These are phyloP conservation scores for Heracleum sosnowskyi DNA, from an alignment of 129 eudicot genomes.

Conservation along the genomic window DNA sequence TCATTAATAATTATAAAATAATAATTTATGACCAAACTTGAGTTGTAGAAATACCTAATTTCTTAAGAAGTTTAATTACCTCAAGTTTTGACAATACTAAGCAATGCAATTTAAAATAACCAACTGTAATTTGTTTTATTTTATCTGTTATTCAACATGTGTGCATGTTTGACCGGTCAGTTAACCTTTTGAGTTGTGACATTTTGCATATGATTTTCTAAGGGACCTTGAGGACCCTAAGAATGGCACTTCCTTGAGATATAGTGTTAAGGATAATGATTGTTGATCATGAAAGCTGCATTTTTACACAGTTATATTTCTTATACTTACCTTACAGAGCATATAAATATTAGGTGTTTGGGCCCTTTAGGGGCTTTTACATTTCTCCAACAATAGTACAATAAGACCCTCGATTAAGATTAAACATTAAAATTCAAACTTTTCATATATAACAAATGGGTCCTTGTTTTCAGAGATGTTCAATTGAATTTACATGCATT, in stretches of 20 bases:
- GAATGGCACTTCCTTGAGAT: background rate
- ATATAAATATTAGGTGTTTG: background rate
- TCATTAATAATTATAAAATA: too few species aligned
- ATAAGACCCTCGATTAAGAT: background rate
- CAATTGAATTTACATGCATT: background rate
- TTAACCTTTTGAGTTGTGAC: background rate
- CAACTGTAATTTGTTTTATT: background rate
- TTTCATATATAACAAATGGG: background rate
- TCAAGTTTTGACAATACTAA: too few species aligned
- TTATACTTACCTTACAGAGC: background rate
- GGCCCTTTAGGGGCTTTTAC: background rate
- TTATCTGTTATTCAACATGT: background rate
- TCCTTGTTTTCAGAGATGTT: background rate
- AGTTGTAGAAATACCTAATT: too few species aligned
- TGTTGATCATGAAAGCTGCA: constrained; percentile 5
- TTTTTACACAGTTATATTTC: background rate
- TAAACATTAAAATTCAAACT: too few species aligned
- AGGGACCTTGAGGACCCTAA: constrained; percentile 7
- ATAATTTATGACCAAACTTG: too few species aligned
- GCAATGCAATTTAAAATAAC: background rate
- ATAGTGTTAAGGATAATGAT: background rate
- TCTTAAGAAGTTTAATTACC: too few species aligned
- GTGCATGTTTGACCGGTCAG: background rate
- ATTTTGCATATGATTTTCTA: background rate
- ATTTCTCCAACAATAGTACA: background rate